Conservation (phyloP, 768 basidiomycete species). For the Rhodotorula babjevae region DNA sequence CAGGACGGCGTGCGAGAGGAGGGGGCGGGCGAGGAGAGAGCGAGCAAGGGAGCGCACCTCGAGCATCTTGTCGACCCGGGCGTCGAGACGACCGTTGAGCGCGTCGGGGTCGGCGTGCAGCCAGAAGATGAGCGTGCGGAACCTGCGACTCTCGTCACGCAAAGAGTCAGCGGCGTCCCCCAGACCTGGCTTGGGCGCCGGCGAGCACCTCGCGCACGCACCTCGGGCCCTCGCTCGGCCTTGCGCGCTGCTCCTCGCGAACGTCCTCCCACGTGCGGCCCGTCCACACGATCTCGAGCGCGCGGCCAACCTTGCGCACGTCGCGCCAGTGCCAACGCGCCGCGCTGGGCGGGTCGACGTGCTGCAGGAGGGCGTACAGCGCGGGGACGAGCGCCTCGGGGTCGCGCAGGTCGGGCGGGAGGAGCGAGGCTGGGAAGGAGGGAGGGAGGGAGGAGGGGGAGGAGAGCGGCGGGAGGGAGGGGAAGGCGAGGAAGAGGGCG, state of each 20-base stretch:
- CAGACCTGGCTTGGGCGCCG: no score
- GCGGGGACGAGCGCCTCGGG: slow-evolving; percentile 26
- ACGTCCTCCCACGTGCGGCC: slow-evolving; percentile 63
- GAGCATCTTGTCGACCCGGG: slow-evolving; percentile 83
- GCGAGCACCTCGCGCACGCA: not conserved
- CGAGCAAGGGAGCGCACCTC: slow-evolving; percentile 53
- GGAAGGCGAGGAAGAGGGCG: slow-evolving; percentile 39
- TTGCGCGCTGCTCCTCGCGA: slow-evolving; percentile 60
- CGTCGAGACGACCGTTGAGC: slow-evolving; percentile 66
- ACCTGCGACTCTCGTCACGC: slow-evolving; percentile 52
- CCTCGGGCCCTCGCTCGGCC: slow-evolving; percentile 32
- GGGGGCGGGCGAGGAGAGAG: not conserved
- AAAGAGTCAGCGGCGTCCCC: no score
- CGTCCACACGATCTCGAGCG: slow-evolving; percentile 70
- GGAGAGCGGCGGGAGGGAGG: slow-evolving; percentile 35
- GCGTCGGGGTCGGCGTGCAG: slow-evolving; percentile 66
- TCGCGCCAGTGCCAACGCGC: slow-evolving; percentile 95
- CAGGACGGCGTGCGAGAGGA: not conserved
- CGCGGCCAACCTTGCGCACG: slow-evolving; percentile 79
- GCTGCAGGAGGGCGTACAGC: slow-evolving; percentile 61
- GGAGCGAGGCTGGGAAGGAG: slow-evolving; percentile 31
- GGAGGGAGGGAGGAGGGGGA: slow-evolving; percentile 33
- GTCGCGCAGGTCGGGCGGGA: slow-evolving; percentile 21
- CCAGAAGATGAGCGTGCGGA: slow-evolving; percentile 84
- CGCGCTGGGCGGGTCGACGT: slow-evolving; percentile 68